Evolutionary conservation across 768 basidiomycete species (phyloP).

Genomic region (Lentinula raphanica): DNA sequence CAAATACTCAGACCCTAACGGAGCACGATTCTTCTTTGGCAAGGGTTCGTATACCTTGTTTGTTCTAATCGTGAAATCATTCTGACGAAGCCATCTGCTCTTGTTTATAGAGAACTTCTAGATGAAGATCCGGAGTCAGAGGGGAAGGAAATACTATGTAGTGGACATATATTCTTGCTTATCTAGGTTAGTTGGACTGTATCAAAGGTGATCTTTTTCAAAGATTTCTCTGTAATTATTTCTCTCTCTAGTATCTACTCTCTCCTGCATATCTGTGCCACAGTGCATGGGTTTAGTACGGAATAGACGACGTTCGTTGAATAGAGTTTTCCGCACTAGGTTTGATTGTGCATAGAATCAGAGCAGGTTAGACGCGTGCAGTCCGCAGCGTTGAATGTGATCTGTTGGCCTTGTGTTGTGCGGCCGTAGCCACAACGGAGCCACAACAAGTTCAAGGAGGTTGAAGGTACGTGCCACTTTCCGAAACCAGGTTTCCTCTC

Average conservation of each 20-base stretch:
- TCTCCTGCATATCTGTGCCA: too few relatives aligned
- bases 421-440: too few relatives aligned
- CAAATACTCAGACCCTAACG: constrained; percentile 74
- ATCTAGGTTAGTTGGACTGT: not conserved
- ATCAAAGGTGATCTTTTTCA: not conserved
- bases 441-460: too few relatives aligned
- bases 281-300: not conserved
- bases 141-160: not conserved
- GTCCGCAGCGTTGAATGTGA: not conserved
- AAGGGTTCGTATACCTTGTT: constrained; percentile 54
- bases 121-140: constrained; percentile 4
- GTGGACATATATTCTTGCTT: not conserved
- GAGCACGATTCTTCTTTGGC: constrained; percentile 87
- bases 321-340: too few relatives aligned
- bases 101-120: constrained; percentile 29
- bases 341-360: too few relatives aligned
- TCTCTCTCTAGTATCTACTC: too few relatives aligned
- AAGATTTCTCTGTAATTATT: constrained; percentile 1
- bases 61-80: not conserved
- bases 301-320: not conserved
- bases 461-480: too few relatives aligned
- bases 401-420: too few relatives aligned
- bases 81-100: not conserved
- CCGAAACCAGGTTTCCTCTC: too few relatives aligned
- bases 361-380: too few relatives aligned